Percentiles rank a stretch among this genome's conserved stretches.
These are phyloP conservation scores for Cladosporium austrohemisphaericum DNA, from an alignment of 2,329 filamentous ascomycete species.

Conservation along the genomic window DNA sequence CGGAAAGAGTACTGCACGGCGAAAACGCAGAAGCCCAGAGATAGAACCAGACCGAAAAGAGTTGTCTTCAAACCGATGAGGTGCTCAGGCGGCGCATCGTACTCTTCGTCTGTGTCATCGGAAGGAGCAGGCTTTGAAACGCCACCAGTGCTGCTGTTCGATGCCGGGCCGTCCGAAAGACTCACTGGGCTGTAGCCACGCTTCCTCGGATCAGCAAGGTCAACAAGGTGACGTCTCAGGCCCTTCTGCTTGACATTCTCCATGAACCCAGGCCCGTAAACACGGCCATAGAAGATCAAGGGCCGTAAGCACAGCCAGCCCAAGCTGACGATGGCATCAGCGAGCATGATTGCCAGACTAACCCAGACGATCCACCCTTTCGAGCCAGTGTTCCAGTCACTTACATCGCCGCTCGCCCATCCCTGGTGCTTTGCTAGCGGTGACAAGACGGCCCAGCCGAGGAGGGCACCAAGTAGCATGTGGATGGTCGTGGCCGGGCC, in stretches of 20 bases:
- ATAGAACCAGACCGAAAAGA: slow-evolving; percentile 68
- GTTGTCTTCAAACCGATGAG: slow-evolving; percentile 72
- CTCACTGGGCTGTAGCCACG: slow-evolving; percentile 40
- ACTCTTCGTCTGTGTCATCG: slow-evolving; percentile 42
- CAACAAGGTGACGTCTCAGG: slow-evolving; percentile 31
- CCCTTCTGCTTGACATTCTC: slow-evolving; percentile 28
- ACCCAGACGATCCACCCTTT: slow-evolving; percentile 99
- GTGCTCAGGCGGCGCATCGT: slow-evolving; percentile 80
- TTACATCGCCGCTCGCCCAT: slow-evolving; percentile 84
- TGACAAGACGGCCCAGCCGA: slow-evolving; percentile 89
- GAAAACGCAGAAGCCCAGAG: slow-evolving; percentile 72
- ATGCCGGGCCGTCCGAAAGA: slow-evolving; percentile 15
- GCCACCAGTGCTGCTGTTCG: slow-evolving; percentile 19
- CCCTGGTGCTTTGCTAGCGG: slow-evolving; percentile 79
- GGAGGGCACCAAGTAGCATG: slow-evolving; percentile 83
- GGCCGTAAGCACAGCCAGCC: slow-evolving; percentile 71
- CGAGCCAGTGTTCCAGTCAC: slow-evolving; percentile 86
- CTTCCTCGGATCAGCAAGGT: slow-evolving; percentile 32
- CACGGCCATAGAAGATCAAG: slow-evolving; percentile 46
- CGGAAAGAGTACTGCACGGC: slow-evolving; percentile 84
- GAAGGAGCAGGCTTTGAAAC: background rate
- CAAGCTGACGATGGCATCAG: slow-evolving; percentile 84
- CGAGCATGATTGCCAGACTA: slow-evolving; percentile 92
- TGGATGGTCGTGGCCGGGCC: slow-evolving; percentile 90
- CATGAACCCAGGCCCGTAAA: slow-evolving; percentile 36